These are phyloP conservation scores for Nakazawaea ambrosiae DNA, from an alignment of 805 yeast species.

Conservation along the genomic window DNA sequence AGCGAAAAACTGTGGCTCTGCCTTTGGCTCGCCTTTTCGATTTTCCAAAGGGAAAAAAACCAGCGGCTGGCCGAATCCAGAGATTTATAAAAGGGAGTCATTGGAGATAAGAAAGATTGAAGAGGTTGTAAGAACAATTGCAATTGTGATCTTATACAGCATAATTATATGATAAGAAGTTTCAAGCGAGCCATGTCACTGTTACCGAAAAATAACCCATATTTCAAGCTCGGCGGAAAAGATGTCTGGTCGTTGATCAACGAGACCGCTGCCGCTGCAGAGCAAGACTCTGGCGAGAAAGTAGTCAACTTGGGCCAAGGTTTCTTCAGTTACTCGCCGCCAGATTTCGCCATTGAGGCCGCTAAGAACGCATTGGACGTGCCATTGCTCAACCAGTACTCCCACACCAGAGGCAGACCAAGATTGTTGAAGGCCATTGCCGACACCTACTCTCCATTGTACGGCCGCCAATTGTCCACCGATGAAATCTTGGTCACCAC, in stretches of 20 bases:
- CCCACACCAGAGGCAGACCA: constrained; percentile 86
- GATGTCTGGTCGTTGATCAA: constrained; percentile 96
- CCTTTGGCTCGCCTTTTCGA: too few relatives aligned
- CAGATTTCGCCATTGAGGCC: constrained; percentile 82
- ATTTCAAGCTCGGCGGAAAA: constrained; percentile 65
- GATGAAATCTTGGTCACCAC: constrained; percentile 77
- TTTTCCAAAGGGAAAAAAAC: too few relatives aligned
- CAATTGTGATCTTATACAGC: too few relatives aligned
- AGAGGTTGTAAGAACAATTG: too few relatives aligned
- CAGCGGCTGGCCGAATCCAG: too few relatives aligned
- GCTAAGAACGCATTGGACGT: constrained; percentile 67
- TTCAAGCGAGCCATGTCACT: neutral
- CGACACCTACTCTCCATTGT: constrained; percentile 62
- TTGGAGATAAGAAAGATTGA: too few relatives aligned
- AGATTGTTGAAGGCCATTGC: constrained; percentile 64
- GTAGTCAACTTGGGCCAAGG: constrained; percentile 94
- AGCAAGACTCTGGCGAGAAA: constrained; percentile 60
- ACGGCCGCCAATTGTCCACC: constrained; percentile 47
- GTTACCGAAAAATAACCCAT: constrained; percentile 49
- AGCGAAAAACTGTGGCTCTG: too few relatives aligned
- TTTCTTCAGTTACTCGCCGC: constrained; percentile 93
- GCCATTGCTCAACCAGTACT: constrained; percentile 83
- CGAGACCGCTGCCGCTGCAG: constrained; percentile 88
- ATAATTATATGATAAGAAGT: too few relatives aligned
- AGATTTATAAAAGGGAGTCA: too few relatives aligned